A percentile compares a stretch with the other conserved stretches of the same genome.
phyloP scores from a whole-genome alignment of 768 basidiomycete genomes.

The Suillus americanus region DNA sequence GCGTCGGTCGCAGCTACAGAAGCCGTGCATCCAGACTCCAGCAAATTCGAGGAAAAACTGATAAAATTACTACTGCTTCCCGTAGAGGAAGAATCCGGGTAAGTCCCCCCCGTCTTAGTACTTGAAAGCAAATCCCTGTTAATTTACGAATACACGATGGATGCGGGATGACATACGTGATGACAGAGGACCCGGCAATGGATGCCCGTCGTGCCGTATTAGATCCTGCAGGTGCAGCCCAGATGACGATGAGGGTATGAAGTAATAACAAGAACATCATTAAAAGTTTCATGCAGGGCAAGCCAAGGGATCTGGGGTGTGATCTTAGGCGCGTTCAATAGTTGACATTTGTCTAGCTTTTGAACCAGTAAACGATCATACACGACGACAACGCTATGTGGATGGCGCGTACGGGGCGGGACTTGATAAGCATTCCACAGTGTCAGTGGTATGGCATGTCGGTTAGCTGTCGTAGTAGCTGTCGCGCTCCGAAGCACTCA shows the following conservation, averaged over 20 bases:
- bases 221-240: neutral
- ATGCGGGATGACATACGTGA: neutral
- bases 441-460: neutral
- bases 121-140: neutral
- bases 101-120: neutral
- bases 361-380: neutral
- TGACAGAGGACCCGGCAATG: neutral
- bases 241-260: neutral
- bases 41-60: neutral
- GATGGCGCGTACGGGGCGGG: neutral
- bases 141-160: neutral
- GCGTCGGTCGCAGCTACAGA: neutral
- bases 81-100: neutral
- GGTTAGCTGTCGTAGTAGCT: conserved; percentile 2
- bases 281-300: neutral
- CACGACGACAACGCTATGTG: neutral
- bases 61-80: neutral
- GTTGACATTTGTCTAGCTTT: neutral
- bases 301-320: neutral
- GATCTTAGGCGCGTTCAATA: neutral
- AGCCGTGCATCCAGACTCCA: neutral
- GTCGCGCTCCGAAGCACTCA: neutral
- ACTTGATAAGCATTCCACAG: neutral
- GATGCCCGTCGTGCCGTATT: neutral
- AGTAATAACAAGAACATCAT: neutral